Evolutionary conservation across 495 filamentous ascomycete genomes (phyloP), one percentile per base, ranked within the genome.

Genomic region (Xylaria scruposa): DNA sequence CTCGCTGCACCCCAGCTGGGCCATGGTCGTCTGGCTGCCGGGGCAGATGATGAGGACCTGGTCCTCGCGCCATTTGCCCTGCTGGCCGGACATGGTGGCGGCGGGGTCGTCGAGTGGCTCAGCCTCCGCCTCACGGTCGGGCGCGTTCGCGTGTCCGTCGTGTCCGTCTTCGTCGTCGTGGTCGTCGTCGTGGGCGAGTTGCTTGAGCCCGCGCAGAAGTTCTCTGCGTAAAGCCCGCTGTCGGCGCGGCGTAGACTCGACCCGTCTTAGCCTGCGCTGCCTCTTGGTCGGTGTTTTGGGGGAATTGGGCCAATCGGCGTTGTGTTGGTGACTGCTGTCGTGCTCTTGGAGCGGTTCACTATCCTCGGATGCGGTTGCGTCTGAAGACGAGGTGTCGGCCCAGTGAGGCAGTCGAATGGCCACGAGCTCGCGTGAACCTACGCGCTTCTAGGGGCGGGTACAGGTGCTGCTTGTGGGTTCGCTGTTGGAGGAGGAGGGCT

Each of bases 1-100:
- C 83, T 99, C 96, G 67, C 91, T 91, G 49, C 97, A 91, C 59
- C 96, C 96, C 24, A 97, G 87, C 85, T 98, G 96, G 73, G 95
- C 97, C 79, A 97, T 89, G 72, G 94, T 98, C 69, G 92, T 94
- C 81, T 94, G 91, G 78, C 94, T 97, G 76, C 96, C 96, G 51
- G 97, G 96, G 81, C 93, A 93, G 84, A 99, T 95, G 81, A 99
- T 89, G 70, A 87, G 83, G 62, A 87, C 73, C 77, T 86, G 84
- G 58, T 88, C 87, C 76, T 88, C 87, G 74, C 83, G 82, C 81
- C 84, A 88, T 73, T 85, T 86, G 74, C 80, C 80, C 66, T 82
- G 81, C 72, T 84, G 82, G 71, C 73, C 76, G 36, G 83, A 82
- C 84, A 85, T 85, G n/a, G 75, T 72, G 78, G 59, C 29, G 33